A percentile compares a stretch with the other conserved stretches of the same genome.
These are phyloP conservation scores for Petunia axillaris DNA, from an alignment of 257 asterid genomes.

Conservation along the genomic window DNA sequence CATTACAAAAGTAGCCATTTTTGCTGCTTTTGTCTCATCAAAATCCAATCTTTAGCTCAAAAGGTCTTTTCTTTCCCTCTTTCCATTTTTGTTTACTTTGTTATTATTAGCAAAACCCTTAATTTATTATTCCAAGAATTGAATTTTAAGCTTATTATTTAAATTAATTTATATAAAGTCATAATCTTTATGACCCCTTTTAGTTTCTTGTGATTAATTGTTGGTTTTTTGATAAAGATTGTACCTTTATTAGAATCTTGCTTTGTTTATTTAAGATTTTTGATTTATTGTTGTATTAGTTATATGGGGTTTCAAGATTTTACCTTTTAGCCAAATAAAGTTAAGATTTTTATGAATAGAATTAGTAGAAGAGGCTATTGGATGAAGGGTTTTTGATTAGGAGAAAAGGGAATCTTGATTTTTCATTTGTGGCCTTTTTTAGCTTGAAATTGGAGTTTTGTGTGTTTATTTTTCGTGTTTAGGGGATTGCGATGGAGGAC, in stretches of 20 bases:
- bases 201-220: background rate
- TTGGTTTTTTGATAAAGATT: constrained; percentile 22
- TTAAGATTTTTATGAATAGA: constrained; percentile 13
- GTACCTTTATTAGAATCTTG: background rate
- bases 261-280: background rate
- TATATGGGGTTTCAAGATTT: background rate
- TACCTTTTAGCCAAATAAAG: background rate
- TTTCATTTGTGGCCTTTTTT: constrained; percentile 27
- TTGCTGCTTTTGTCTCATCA: constrained; percentile 16
- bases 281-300: background rate
- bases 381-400: constrained; percentile 33
- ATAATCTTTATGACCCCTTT: constrained; percentile 29
- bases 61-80: background rate
- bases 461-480: constrained; percentile 4
- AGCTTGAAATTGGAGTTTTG: constrained; percentile 31
- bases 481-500: constrained; percentile 54
- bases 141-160: constrained; percentile 23
- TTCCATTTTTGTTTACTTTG: background rate
- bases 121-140: background rate
- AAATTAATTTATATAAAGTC: constrained; percentile 26
- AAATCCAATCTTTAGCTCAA: constrained; percentile 26
- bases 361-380: background rate
- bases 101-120: background rate
- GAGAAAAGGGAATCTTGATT: constrained; percentile 26
- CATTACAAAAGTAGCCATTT: background rate